phyloP scores from a whole-genome alignment of 495 filamentous ascomycete species.

The Oidiodendron maius region DNA sequence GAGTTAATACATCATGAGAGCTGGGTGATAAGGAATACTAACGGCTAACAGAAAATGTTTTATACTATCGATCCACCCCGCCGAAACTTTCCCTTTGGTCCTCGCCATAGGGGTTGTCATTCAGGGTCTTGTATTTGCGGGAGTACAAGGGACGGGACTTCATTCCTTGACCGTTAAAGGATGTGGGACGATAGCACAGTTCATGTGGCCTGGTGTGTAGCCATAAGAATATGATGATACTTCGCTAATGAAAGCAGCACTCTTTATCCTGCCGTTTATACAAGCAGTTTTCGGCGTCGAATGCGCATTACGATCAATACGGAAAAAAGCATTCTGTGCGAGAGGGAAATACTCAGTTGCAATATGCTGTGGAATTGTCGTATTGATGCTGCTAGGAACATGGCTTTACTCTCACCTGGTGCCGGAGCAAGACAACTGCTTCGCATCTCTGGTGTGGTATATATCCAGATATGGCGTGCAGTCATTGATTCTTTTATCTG shows the following conservation, averaged over 20 bases:
- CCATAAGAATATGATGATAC: neutral
- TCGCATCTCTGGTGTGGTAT: slow-evolving; percentile 27
- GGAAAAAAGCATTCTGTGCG: slow-evolving; percentile 23
- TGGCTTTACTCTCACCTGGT: slow-evolving; percentile 23
- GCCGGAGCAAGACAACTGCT: slow-evolving; percentile 19
- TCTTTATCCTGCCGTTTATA: slow-evolving; percentile 31
- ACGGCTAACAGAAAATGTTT: slow-evolving; percentile 21
- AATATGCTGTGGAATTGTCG: slow-evolving; percentile 22
- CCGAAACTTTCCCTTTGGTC: slow-evolving; percentile 30
- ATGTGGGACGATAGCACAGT: slow-evolving; percentile 25
- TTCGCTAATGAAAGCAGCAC: slow-evolving; percentile 20
- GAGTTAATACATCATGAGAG: neutral
- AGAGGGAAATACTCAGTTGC: slow-evolving; percentile 24
- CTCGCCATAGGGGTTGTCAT: slow-evolving; percentile 28
- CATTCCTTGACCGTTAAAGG: slow-evolving; percentile 12
- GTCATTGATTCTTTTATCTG: slow-evolving; percentile 21
- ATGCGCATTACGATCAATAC: slow-evolving; percentile 26
- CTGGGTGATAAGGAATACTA: slow-evolving; percentile 1
- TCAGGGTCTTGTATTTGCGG: slow-evolving; percentile 30
- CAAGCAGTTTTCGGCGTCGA: slow-evolving; percentile 32
- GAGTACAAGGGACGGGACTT: slow-evolving; percentile 22
- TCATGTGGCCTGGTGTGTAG: slow-evolving; percentile 30
- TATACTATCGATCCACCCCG: slow-evolving; percentile 26
- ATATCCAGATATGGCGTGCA: slow-evolving; percentile 21
- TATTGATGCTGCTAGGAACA: slow-evolving; percentile 24